These are phyloP conservation scores for Agrocybe pediades DNA, from an alignment of 768 basidiomycete genomes.

Conservation along the genomic window DNA sequence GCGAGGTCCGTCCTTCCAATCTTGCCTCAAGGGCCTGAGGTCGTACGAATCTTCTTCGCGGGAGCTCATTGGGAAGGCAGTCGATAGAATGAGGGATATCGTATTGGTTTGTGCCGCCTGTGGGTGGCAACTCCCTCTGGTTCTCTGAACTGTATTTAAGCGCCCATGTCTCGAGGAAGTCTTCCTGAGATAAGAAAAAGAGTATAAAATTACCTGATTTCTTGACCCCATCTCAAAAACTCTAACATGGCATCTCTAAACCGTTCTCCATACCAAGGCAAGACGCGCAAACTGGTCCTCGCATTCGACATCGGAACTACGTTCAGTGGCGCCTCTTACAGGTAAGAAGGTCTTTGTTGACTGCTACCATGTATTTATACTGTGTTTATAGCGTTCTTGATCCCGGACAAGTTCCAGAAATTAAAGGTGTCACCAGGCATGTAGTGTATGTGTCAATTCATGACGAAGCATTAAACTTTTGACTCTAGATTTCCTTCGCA, in stretches of 20 bases:
- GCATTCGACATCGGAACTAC: conserved; percentile 17
- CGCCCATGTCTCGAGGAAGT: neutral
- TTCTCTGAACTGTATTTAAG: neutral
- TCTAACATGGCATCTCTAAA: conserved; percentile 5
- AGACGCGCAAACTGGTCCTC: conserved; percentile 12
- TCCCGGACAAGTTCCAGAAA: conserved; percentile 20
- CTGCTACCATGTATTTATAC: neutral
- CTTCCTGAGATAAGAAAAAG: neutral
- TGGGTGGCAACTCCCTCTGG: neutral
- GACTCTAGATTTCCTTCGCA: conserved; percentile 20
- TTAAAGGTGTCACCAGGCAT: conserved; percentile 21
- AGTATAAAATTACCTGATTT: neutral
- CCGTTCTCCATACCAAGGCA: conserved; percentile 9
- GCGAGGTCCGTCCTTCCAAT: no score
- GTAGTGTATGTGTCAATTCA: neutral
- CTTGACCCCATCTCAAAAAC: neutral
- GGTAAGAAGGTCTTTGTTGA: neutral
- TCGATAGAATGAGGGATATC: no score
- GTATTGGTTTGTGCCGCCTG: no score
- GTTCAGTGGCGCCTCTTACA: conserved; percentile 15
- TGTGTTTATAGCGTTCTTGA: conserved; percentile 13
- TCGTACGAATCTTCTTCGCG: no score
- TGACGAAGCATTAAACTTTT: neutral
- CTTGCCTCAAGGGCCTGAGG: no score
- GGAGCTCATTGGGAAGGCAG: no score